phyloP scores from a whole-genome alignment of 441 rosid genomes.

The Geranium incanum region DNA sequence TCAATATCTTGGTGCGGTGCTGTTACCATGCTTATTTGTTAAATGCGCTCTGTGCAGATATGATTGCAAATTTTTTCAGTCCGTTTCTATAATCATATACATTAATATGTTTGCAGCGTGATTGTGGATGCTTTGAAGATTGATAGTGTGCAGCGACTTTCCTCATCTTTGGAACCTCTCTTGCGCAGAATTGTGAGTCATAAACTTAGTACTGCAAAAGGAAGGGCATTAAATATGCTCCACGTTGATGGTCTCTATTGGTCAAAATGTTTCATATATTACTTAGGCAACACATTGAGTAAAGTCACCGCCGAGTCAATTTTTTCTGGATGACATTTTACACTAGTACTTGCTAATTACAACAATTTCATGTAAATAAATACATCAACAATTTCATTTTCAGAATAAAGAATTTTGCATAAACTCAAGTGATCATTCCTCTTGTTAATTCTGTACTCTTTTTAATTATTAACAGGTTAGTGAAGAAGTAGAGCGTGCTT shows the following conservation, averaged over 20 bases:
- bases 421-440: not conserved
- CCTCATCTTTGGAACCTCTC: conserved; percentile 95
- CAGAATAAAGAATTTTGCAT: not conserved
- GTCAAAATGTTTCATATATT: not conserved
- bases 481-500: conserved; percentile 99
- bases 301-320: not conserved
- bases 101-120: conserved; percentile 48
- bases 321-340: not conserved
- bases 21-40: not conserved
- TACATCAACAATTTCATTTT: not conserved
- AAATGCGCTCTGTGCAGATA: not conserved
- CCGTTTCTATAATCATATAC: not conserved
- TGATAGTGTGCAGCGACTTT: conserved; percentile 91
- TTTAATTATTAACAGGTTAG: conserved; percentile 63
- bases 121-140: conserved; percentile 96
- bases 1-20: not conserved
- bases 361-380: not conserved
- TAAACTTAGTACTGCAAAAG: conserved; percentile 3
- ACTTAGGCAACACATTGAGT: not conserved
- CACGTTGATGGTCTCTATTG: not conserved
- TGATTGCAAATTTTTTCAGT: not conserved
- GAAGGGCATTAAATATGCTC: not conserved
- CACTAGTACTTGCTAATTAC: not conserved
- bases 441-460: conserved; percentile 11
- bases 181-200: conserved; percentile 91